A percentile compares a stretch with the other conserved stretches of the same genome.
phyloP scores from a whole-genome alignment of 768 basidiomycete species.

The Suillus plorans region DNA sequence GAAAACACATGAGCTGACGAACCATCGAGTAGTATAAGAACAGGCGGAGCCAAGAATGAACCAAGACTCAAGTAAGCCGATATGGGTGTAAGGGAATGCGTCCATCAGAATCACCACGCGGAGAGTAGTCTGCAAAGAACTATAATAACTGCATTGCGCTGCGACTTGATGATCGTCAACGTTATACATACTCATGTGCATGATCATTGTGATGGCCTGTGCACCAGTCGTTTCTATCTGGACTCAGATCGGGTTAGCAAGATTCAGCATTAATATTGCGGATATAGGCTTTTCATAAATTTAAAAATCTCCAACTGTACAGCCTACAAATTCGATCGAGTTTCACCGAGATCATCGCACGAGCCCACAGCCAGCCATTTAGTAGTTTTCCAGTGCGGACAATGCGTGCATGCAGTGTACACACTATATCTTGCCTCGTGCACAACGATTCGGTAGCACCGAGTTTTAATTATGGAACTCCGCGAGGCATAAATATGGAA shows the following conservation, averaged over 20 bases:
- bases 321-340: not conserved
- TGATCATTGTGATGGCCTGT: no score
- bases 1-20: no score
- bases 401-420: not conserved
- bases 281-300: not conserved
- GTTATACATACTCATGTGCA: not conserved
- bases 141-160: not conserved
- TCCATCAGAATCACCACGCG: not conserved
- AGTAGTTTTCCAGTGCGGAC: not conserved
- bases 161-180: not conserved
- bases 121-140: not conserved
- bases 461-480: not conserved
- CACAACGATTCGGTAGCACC: not conserved
- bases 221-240: no score
- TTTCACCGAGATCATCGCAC: not conserved
- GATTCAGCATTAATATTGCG: not conserved
- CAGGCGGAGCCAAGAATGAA: not conserved
- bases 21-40: not conserved
- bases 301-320: not conserved
- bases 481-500: not conserved
- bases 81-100: no score
- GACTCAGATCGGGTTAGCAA: not conserved
- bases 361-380: not conserved
- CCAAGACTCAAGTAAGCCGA: not conserved
- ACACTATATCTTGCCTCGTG: not conserved